Evolutionary conservation across 768 basidiomycete genomes (phyloP), one percentile per base, ranked within the genome.

Genomic region (Xanthoconium purpureum): DNA sequence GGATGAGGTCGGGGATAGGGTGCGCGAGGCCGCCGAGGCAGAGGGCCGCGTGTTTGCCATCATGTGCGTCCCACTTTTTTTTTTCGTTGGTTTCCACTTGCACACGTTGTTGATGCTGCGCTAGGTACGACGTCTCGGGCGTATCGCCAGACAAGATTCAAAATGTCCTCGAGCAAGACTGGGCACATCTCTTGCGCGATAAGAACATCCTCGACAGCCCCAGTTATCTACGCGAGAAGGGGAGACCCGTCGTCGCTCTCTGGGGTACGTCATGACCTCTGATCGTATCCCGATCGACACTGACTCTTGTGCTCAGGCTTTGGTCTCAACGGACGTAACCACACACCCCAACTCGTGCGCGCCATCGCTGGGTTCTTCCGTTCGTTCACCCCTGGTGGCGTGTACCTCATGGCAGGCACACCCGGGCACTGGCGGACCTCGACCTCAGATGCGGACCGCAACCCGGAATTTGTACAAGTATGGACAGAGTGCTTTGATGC

Each of bases 21-120:
- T 93, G 17, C 74, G 79, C 58, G 86, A 86, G 61, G 89, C 89
- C 17, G 89, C 90, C 2, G 91, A 93, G 75, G 78, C 78, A 47
- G 87, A 92, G 63, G 89, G 88, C 2, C 75, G 91, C 46, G 89
- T 90, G 6, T 93, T 84, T 70, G 87, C 91, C 12, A 87, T 92
- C 59, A 94, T 94, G 91, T 91, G 57, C 64, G 88, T 68, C 28
- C 28, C 6, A 51, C 9, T 18, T 15, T 37, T 3, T 37, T 3
- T 24, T 33, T 11, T 43, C 13, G 14, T 24, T 24, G 24, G 24
- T 24, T 24, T 24, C 24, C 24, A 24, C 4, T 24, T 24, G 24
- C 24, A 24, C 24, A 24, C 24, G 24, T 24, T 24, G 24, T 24
- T 24, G 11, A 13, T 28, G 42, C 7, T 28, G 33, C 5, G 2